A percentile compares a stretch with the other conserved stretches of the same genome.
These are phyloP conservation scores for Nadsonia fulvescens DNA, from an alignment of 805 yeast species.

Conservation along the genomic window DNA sequence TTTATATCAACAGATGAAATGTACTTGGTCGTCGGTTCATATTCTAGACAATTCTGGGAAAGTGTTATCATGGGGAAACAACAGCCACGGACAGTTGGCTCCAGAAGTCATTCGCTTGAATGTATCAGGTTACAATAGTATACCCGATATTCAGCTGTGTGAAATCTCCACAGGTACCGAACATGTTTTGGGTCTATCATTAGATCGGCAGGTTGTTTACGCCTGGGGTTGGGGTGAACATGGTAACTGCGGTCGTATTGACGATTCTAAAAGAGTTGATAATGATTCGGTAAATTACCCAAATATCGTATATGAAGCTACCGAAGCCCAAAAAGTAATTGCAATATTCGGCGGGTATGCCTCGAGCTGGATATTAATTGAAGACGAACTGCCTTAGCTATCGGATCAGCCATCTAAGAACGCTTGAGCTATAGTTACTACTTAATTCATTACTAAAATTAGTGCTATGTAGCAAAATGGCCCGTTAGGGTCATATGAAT, in stretches of 20 bases:
- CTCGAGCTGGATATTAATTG: slow-evolving; percentile 8
- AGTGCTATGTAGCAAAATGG: background rate
- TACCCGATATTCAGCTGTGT: slow-evolving; percentile 4
- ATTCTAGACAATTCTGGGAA: slow-evolving; percentile 13
- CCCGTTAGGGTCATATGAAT: slow-evolving; percentile 1
- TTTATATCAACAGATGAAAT: slow-evolving; percentile 14
- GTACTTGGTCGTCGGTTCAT: slow-evolving; percentile 78
- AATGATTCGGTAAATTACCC: background rate
- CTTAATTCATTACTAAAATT: background rate
- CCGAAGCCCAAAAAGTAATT: background rate
- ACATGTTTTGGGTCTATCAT: slow-evolving; percentile 42
- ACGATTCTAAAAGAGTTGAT: slow-evolving; percentile 5
- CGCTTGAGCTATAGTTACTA: background rate
- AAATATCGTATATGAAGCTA: background rate
- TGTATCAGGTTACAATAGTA: background rate
- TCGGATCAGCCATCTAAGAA: slow-evolving; percentile 1
- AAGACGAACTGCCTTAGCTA: background rate
- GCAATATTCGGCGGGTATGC: slow-evolving; percentile 11
- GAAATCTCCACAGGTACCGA: slow-evolving; percentile 57
- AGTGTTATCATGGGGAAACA: slow-evolving; percentile 50
- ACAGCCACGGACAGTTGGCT: slow-evolving; percentile 52
- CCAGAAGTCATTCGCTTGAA: slow-evolving; percentile 9
- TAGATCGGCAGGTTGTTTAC: slow-evolving; percentile 22
- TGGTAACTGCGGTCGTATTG: slow-evolving; percentile 64
- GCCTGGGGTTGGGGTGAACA: slow-evolving; percentile 99